Evolutionary conservation across 192 early-diverging fungal genomes (phyloP).

Genomic region (Podila verticillata): DNA sequence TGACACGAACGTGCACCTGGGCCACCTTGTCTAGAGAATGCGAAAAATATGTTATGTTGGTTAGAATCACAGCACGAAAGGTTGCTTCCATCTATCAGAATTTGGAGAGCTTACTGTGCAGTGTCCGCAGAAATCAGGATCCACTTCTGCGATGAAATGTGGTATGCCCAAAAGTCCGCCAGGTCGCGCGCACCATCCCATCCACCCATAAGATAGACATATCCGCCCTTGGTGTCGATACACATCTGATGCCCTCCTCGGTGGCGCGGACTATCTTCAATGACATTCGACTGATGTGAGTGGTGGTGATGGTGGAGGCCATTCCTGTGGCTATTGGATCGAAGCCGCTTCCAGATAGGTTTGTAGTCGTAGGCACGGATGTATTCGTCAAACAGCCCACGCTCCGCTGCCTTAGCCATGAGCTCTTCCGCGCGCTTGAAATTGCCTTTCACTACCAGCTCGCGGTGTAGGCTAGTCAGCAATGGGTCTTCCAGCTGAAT

Average conservation of each 20-base stretch:
- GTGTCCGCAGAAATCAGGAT: constrained; percentile 82
- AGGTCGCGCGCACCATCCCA: constrained; percentile 92
- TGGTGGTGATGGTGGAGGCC: constrained; percentile 39
- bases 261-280: constrained; percentile 61
- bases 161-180: constrained; percentile 90
- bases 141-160: constrained; percentile 73
- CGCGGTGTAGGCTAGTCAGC: constrained; percentile 77
- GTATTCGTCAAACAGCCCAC: constrained; percentile 79
- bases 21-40: constrained; percentile 76
- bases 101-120: constrained; percentile 54
- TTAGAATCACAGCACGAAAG: not conserved
- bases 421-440: constrained; percentile 80
- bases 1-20: constrained; percentile 92
- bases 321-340: constrained; percentile 22
- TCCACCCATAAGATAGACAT: constrained; percentile 92
- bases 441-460: constrained; percentile 75
- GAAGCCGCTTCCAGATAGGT: constrained; percentile 56
- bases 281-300: constrained; percentile 17
- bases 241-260: constrained; percentile 98
- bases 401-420: constrained; percentile 66
- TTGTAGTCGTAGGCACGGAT: constrained; percentile 74
- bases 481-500: constrained; percentile 83
- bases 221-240: constrained; percentile 72
- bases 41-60: not conserved
- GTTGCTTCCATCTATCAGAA: not conserved